phyloP scores from a whole-genome alignment of 805 yeast species.

The Schwanniomyces polymorphus region DNA sequence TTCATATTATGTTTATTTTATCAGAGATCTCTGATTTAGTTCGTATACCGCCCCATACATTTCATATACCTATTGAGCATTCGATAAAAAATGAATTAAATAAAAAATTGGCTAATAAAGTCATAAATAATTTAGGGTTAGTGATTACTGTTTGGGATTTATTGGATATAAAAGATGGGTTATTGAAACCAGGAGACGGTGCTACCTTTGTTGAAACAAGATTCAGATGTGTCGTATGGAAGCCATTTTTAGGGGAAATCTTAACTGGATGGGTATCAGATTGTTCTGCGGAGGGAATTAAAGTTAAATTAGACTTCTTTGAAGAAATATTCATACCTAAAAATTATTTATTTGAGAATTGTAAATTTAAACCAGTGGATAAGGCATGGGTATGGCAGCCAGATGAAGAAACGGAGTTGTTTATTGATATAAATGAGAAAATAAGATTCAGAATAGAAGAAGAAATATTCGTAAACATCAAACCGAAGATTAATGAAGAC shows the following conservation, averaged over 20 bases:
- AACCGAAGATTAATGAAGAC: slow-evolving; percentile 70
- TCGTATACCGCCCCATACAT: slow-evolving; percentile 83
- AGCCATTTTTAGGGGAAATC: slow-evolving; percentile 93
- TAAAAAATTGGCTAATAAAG: slow-evolving; percentile 81
- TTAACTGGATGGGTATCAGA: slow-evolving; percentile 91
- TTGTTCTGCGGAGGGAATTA: slow-evolving; percentile 84
- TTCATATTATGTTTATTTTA: slow-evolving; percentile 70
- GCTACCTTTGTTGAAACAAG: slow-evolving; percentile 74
- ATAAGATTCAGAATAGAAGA: slow-evolving; percentile 90
- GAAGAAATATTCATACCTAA: slow-evolving; percentile 91
- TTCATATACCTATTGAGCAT: slow-evolving; percentile 67
- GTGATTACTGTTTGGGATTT: slow-evolving; percentile 86
- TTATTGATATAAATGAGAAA: slow-evolving; percentile 86
- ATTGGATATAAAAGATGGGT: slow-evolving; percentile 79
- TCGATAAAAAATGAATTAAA: slow-evolving; percentile 81
- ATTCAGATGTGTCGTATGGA: slow-evolving; percentile 79
- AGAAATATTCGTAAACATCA: slow-evolving; percentile 79
- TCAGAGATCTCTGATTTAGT: slow-evolving; percentile 81
- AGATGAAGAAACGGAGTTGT: slow-evolving; percentile 73
- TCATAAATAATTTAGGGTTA: slow-evolving; percentile 81
- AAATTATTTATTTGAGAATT: slow-evolving; percentile 74
- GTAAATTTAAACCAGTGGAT: slow-evolving; percentile 67
- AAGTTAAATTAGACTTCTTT: slow-evolving; percentile 82
- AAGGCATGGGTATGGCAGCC: slow-evolving; percentile 96
- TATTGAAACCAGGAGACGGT: slow-evolving; percentile 93